Evolutionary conservation across 2,329 filamentous ascomycete genomes (phyloP).

Genomic region (Penicillium janthinellum): DNA sequence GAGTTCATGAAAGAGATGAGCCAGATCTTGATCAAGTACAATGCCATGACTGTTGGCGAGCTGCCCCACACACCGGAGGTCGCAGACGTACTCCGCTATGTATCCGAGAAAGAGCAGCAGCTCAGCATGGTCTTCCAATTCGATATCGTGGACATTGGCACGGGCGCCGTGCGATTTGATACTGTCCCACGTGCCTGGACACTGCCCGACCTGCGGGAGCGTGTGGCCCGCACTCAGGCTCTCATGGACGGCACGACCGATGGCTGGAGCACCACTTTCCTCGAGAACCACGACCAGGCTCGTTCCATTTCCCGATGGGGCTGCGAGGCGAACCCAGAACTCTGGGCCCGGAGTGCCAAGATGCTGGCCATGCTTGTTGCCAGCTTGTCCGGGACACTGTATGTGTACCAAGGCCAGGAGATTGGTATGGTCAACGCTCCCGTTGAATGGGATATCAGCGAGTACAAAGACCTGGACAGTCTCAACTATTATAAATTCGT

Average conservation of each 20-base stretch:
- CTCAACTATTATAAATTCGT: slow-evolving; percentile 52
- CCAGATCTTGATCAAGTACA: slow-evolving; percentile 60
- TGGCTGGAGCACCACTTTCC: slow-evolving; percentile 61
- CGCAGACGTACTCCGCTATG: slow-evolving; percentile 60
- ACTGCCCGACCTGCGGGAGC: slow-evolving; percentile 53
- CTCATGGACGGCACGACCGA: slow-evolving; percentile 49
- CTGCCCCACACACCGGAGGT: slow-evolving; percentile 64
- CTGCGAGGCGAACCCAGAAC: slow-evolving; percentile 51
- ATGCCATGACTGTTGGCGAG: slow-evolving; percentile 72
- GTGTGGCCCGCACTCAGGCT: slow-evolving; percentile 54
- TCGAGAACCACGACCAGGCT: slow-evolving; percentile 66
- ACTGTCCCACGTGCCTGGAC: slow-evolving; percentile 49
- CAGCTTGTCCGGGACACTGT: slow-evolving; percentile 56
- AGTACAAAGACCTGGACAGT: slow-evolving; percentile 47
- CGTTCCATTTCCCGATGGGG: slow-evolving; percentile 58
- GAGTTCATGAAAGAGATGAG: slow-evolving; percentile 70
- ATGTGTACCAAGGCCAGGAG: slow-evolving; percentile 64
- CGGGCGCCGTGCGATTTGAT: slow-evolving; percentile 50
- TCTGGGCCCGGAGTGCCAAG: slow-evolving; percentile 52
- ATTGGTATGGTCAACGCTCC: slow-evolving; percentile 63
- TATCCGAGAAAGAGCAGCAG: slow-evolving; percentile 60
- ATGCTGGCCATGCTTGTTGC: slow-evolving; percentile 56
- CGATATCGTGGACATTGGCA: slow-evolving; percentile 57
- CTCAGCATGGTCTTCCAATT: slow-evolving; percentile 68
- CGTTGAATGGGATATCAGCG: slow-evolving; percentile 50